Conservation (phyloP, 176 grass and related monocot genomes). For the Puccinellia tenuiflora region DNA sequence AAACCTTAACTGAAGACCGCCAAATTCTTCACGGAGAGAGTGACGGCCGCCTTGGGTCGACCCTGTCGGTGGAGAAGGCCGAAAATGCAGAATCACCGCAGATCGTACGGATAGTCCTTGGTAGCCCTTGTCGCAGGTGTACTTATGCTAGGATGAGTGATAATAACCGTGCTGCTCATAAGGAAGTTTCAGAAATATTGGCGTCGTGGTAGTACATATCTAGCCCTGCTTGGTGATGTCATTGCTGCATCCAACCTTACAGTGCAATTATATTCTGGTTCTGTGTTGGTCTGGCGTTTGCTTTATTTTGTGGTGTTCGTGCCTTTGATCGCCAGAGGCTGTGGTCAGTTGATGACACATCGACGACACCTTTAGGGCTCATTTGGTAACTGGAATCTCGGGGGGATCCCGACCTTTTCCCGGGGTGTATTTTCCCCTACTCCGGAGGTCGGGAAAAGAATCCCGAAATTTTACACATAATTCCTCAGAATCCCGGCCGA, state of each 20-base stretch:
- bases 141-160: background rate
- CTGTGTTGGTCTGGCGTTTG: background rate
- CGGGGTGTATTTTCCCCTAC: no score
- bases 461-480: no score
- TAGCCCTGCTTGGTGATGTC: background rate
- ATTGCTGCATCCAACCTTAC: background rate
- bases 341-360: no score
- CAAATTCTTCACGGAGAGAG: background rate
- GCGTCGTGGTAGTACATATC: background rate
- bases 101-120: constrained; percentile 3
- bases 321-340: background rate
- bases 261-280: background rate
- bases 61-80: background rate
- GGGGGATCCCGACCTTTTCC: no score
- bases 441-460: no score
- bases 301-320: background rate
- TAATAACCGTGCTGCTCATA: background rate
- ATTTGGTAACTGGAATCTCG: no score
- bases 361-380: no score
- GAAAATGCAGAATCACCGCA: background rate
- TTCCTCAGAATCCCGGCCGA: no score
- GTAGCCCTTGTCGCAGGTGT: background rate
- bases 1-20: background rate
- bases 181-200: background rate
- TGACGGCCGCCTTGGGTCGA: background rate